Base-by-base conservation (phyloP, 371 early-diverging fungal genomes). In the Syncephalis plumigaleata region DNA sequence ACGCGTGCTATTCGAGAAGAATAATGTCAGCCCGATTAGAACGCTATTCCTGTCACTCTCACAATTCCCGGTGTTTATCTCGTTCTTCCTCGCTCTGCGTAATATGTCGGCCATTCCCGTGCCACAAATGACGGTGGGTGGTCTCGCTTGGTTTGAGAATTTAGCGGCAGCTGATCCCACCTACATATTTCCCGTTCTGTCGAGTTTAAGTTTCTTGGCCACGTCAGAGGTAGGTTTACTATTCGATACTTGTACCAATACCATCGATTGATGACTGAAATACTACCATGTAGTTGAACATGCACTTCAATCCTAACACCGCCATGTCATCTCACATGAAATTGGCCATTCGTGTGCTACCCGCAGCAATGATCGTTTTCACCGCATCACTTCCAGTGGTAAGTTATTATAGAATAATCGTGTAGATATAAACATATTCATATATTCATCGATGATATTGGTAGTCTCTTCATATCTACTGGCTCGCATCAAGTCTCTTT, bases 11-110 rank as follows among this genome's bases (percentile, higher is more conserved):
- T 87, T 77, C 57, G 77, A 75, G 53, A 68, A 66, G 51, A 65
- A 75, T 47, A 67, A 72, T 3, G 66, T 79, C 40, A 73, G 72
- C 51, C 77, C 83, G 1, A 55, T 76, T 57, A 72, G 71, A 51
- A 71, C 71, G 0, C 50, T 86, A 52, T 64, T 73, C 49, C 56
- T 77, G 40, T 73, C 79, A 3, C 44, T 87, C 26, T 50, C 79
- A 9, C 87, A 88, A 55, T 70, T 78, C 36, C 92, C 92, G n/a
- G 70, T 92, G 31, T 82, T 90, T 73, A 67, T 96, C 50, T 71
- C 77, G 3, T 83, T 91, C 68, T 96, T 92, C 55, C 64, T 89
- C 56, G 92, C 84, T 1, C 56, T 93, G 44, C 65, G 79, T 51
- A 71, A 64, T 24, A 84, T 96, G 87, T 75, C 86, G 15, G 70